Evolutionary conservation across 2,329 filamentous ascomycete genomes (phyloP), one percentile per base, ranked within the genome.

Genomic region (Verticillium isaacii): DNA sequence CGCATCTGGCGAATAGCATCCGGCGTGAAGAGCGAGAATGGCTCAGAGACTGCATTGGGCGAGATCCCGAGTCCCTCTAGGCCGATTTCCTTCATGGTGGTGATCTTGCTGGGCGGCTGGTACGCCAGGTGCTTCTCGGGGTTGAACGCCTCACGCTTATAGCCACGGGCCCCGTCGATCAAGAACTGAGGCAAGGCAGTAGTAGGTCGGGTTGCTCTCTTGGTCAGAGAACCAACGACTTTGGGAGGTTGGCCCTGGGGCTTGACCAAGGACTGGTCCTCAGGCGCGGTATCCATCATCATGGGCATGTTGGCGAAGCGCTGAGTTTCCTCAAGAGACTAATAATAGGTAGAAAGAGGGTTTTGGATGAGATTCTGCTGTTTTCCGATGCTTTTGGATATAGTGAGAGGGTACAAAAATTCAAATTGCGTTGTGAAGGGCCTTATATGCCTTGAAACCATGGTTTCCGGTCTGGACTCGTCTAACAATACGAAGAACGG

Each of bases 1-100:
- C 88, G 80, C 81, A 90, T 89, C 62, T 83, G 80, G 68, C 82
- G 73, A 58, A 90, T 78, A 2, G 87, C 86, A 56, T 88, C 85
- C 29, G 78, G 69, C 11, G 84, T 84, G 73, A 90, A 90, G 25
- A 90, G 78, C 5, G 79, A 78, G 70, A 90, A 90, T 0, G 87
- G 86, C 62, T 88, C 83, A 0, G 86, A 88, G 57, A 88, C 86
- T 12, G 86, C 88, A 57, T 86, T 77, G 1, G 81, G 81, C 1
- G 88, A 90, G 32, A 90, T 79, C 6, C 86, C 87, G 58, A 75
- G 78, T 61, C 79, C 78, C 36, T 83, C 78, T 56, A 84, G 82
- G 2, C 84, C 85, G 60, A 89, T 77, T 37, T 89, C 86, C 66
- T 82, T 78, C 87, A 89, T 89, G 19, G 78, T 84, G 67, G 84